Conservation (phyloP, 2,329 filamentous ascomycete species). For the Spiromastix sp. region DNA sequence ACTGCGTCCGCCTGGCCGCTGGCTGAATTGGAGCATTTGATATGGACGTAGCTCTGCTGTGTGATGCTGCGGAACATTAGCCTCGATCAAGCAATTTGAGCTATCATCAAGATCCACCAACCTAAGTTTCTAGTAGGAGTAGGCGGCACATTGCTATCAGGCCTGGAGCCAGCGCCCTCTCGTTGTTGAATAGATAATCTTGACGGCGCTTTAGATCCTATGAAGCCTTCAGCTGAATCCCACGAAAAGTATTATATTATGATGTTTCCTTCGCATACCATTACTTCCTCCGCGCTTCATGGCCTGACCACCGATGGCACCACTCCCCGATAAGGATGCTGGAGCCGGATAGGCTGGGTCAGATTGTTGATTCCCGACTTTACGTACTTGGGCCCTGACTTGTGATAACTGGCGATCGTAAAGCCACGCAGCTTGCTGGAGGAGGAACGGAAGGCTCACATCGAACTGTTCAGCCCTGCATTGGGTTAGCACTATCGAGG, state of each 20-base stretch:
- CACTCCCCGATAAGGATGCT: constrained; percentile 33
- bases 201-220: constrained; percentile 30
- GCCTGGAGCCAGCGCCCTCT: constrained; percentile 16
- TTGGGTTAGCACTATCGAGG: constrained; percentile 1
- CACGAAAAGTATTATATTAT: neutral
- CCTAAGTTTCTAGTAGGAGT: too few species aligned
- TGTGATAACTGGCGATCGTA: constrained; percentile 86
- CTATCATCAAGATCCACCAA: too few species aligned
- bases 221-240: constrained; percentile 4
- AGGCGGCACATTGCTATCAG: constrained; percentile 16
- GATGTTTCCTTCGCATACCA: too few species aligned
- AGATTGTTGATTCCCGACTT: constrained; percentile 36
- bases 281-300: constrained; percentile 23
- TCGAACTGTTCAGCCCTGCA: constrained; percentile 63
- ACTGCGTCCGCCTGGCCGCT: constrained; percentile 11
- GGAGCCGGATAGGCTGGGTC: constrained; percentile 32
- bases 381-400: constrained; percentile 81
- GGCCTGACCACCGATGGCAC: constrained; percentile 25
- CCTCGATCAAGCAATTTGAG: too few species aligned
- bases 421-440: constrained; percentile 88
- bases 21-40: constrained; percentile 17
- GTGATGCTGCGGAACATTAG: constrained; percentile 17
- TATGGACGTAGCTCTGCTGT: constrained; percentile 16
- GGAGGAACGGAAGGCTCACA: constrained; percentile 76
- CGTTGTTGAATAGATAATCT: constrained; percentile 27